Conservation (phyloP, 225 moss, liverwort and hornwort species). For the Bryum argenteum region DNA sequence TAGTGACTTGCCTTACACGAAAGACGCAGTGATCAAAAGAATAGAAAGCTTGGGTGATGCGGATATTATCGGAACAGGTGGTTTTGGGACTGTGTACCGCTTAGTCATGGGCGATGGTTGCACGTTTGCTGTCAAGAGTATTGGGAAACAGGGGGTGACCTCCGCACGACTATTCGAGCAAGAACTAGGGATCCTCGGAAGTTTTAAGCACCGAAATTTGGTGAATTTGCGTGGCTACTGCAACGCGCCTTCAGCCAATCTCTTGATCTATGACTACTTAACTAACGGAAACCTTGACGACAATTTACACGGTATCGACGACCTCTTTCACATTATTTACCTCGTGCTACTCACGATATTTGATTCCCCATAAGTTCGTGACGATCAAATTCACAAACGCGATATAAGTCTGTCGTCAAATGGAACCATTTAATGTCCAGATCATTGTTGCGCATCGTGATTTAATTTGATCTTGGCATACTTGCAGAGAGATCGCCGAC, state of each 20-base stretch:
- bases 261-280: slow-evolving; percentile 64
- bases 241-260: slow-evolving; percentile 50
- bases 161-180: slow-evolving; percentile 74
- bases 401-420: not conserved
- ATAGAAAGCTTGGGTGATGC: slow-evolving; percentile 73
- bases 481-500: slow-evolving; percentile 59
- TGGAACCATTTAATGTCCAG: not conserved
- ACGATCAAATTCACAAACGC: not conserved
- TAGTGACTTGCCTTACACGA: slow-evolving; percentile 77
- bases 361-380: not conserved
- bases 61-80: slow-evolving; percentile 85
- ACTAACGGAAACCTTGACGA: slow-evolving; percentile 58
- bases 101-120: slow-evolving; percentile 83
- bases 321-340: not conserved
- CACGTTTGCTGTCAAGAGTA: slow-evolving; percentile 90
- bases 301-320: slow-evolving; percentile 46
- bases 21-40: slow-evolving; percentile 64
- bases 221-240: slow-evolving; percentile 70
- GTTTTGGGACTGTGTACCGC: slow-evolving; percentile 91
- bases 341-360: not conserved
- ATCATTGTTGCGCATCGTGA: too few species aligned
- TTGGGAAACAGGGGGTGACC: slow-evolving; percentile 65
- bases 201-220: slow-evolving; percentile 60
- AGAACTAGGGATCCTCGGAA: slow-evolving; percentile 64
- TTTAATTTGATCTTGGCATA: not conserved